Percentiles rank a stretch among this genome's conserved stretches.
These are phyloP conservation scores for Boletus pseudo-olivaceus DNA, from an alignment of 768 basidiomycete species.

Conservation along the genomic window DNA sequence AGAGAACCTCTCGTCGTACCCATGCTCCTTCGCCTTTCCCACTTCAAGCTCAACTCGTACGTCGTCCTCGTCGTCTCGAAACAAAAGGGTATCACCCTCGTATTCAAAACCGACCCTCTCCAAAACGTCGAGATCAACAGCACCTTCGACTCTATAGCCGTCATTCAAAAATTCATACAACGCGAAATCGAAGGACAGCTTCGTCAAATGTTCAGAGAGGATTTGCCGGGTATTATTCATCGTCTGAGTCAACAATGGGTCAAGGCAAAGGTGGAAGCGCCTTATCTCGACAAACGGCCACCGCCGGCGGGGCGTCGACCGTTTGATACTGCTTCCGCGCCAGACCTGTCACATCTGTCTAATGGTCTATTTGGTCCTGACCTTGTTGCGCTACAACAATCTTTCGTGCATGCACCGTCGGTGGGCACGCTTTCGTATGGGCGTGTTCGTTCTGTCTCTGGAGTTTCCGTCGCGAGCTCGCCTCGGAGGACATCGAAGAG, in stretches of 20 bases:
- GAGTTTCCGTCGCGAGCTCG: constrained; percentile 37
- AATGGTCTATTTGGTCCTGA: constrained; percentile 13
- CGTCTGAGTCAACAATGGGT: constrained; percentile 95
- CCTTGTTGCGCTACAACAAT: constrained; percentile 17
- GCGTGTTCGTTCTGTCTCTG: constrained; percentile 41
- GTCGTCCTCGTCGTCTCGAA: constrained; percentile 97
- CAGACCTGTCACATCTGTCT: constrained; percentile 34
- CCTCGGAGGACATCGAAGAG: constrained; percentile 24
- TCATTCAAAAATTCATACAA: constrained; percentile 97
- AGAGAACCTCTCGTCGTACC: constrained; percentile 95
- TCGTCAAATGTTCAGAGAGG: constrained; percentile 97
- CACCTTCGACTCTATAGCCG: constrained; percentile 96
- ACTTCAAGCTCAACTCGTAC: constrained; percentile 90
- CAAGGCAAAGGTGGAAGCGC: constrained; percentile 89
- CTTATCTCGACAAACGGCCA: constrained; percentile 64
- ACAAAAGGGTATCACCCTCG: constrained; percentile 96
- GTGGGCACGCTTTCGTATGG: constrained; percentile 12
- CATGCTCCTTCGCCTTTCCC: constrained; percentile 96
- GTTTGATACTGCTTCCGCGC: constrained; percentile 41
- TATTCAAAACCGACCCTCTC: constrained; percentile 98
- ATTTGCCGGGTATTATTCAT: constrained; percentile 95
- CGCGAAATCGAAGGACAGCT: constrained; percentile 96
- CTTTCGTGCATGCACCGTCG: constrained; percentile 26
- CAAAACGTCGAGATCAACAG: constrained; percentile 97
- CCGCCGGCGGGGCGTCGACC: constrained; percentile 32